Evolutionary conservation across 208 protist species (phyloP).

Genomic region (Trypanosoma theileri): DNA sequence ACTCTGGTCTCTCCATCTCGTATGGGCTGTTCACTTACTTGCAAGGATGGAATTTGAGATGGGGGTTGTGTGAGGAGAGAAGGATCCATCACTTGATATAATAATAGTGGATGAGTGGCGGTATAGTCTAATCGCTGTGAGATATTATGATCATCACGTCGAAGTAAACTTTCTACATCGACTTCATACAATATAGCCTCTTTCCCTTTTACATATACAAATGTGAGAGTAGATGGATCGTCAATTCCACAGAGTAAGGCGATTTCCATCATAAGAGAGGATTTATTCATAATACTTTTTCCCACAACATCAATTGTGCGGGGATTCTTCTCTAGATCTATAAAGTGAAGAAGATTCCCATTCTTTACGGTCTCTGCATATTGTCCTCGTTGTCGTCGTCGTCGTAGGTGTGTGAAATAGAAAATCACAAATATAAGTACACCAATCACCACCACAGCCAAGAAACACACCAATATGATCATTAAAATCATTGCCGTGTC

Average conservation of each 20-base stretch:
- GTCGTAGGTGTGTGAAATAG: slow-evolving; percentile 17
- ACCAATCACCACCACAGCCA: slow-evolving; percentile 40
- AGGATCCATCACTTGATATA: slow-evolving; percentile 28
- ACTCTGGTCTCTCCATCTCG: too few species aligned
- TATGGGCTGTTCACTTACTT: too few species aligned
- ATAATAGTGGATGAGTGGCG: slow-evolving; percentile 44
- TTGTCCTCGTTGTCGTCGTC: slow-evolving; percentile 15
- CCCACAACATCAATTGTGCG: slow-evolving; percentile 43
- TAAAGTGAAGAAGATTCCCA: slow-evolving; percentile 46
- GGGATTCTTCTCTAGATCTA: slow-evolving; percentile 42
- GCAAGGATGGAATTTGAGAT: not conserved
- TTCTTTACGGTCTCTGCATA: not conserved
- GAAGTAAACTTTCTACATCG: slow-evolving; percentile 56
- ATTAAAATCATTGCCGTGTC: slow-evolving; percentile 39
- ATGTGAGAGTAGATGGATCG: slow-evolving; percentile 27
- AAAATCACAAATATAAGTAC: slow-evolving; percentile 48
- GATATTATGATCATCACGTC: slow-evolving; percentile 41
- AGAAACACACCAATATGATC: slow-evolving; percentile 55
- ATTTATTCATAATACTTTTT: slow-evolving; percentile 26
- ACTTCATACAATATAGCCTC: slow-evolving; percentile 35
- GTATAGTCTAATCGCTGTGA: slow-evolving; percentile 55
- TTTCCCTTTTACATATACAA: slow-evolving; percentile 40
- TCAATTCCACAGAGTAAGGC: slow-evolving; percentile 26
- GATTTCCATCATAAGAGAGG: slow-evolving; percentile 28
- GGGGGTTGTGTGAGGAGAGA: not conserved